Evolutionary conservation across 495 filamentous ascomycete species (phyloP).

Genomic region (Cryomyces minteri): DNA sequence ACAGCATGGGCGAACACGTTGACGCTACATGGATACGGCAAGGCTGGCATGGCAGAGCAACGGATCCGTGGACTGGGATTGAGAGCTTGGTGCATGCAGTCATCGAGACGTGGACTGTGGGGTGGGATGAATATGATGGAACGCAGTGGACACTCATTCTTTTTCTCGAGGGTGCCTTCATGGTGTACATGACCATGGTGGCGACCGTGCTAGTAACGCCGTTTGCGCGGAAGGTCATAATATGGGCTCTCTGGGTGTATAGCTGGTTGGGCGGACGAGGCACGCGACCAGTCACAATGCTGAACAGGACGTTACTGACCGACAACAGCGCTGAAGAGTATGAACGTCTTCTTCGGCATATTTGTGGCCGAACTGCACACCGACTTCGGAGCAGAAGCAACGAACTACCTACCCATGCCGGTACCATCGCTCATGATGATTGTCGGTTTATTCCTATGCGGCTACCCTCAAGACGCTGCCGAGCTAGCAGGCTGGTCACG

Average conservation of each 20-base stretch:
- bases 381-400: slow-evolving; percentile 9
- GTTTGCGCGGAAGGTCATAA: slow-evolving; percentile 7
- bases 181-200: slow-evolving; percentile 15
- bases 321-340: slow-evolving; percentile 3
- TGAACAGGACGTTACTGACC: not conserved
- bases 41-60: slow-evolving; percentile 10
- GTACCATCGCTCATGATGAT: slow-evolving; percentile 10
- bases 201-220: slow-evolving; percentile 11
- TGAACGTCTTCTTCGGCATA: slow-evolving; percentile 14
- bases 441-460: slow-evolving; percentile 10
- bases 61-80: slow-evolving; percentile 7
- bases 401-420: slow-evolving; percentile 7
- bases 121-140: slow-evolving; percentile 15
- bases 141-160: slow-evolving; percentile 15
- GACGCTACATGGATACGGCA: slow-evolving; percentile 16
- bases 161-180: slow-evolving; percentile 13
- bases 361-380: slow-evolving; percentile 13
- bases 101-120: slow-evolving; percentile 12
- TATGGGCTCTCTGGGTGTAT: slow-evolving; percentile 8
- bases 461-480: slow-evolving; percentile 10
- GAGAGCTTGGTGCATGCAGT: slow-evolving; percentile 7
- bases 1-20: slow-evolving; percentile 13
- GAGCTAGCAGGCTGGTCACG: slow-evolving; percentile 9
- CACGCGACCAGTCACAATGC: slow-evolving; percentile 1
- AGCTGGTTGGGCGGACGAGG: slow-evolving; percentile 10